Base-by-base conservation (phyloP, 2,329 filamentous ascomycete genomes). In the Westerdykella sp. region DNA sequence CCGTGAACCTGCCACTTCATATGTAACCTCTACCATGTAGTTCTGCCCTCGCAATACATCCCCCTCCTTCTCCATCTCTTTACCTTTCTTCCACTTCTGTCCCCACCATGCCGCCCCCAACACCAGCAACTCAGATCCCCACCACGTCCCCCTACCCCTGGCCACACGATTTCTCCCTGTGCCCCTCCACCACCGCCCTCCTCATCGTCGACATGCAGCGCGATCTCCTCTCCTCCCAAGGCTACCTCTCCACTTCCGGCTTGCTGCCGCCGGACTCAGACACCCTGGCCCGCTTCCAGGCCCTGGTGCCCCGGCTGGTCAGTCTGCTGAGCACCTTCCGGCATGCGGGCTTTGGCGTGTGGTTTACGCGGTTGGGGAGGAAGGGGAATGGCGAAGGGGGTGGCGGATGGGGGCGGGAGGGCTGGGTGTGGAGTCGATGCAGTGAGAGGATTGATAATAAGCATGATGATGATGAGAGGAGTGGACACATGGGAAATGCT, bases 181-280 rank as follows among this genome's bases (percentile, higher is more conserved):
- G 65, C 7, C 63, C 65, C 1, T 38, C 42, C 5, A 73, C 66
- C 18, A 78, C 75, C 4, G 75, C 75, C 1, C 62, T 79, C 25
- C 57, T 79, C 3, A 67, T 79, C 44, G 73, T 79, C 52, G 76
- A 79, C 60, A 74, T 78, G 67, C 75, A 79, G 56, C 71, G 72
- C 44, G 75, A 78, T 60, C 78, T 74, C 59, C 71, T 71, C 54
- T 65, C 71, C 34, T 53, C 67, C 6, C 67, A 63, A 43, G 75
- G 75, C 44, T 79, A 79, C 51, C 69, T 77, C 40, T 70, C 63
- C 13, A 53, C 68, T 21, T 72, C 62, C 10, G 71, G 70, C 48
- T 72, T 72, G 54, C 25, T 28, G 9, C 25, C 25, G 7, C 4
- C 25, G 9, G 25, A 28, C 25, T 12, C 25, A 3, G 25, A 28